Base-by-base conservation (phyloP, 306 rosid genomes). In the Vigna hirtella region DNA sequence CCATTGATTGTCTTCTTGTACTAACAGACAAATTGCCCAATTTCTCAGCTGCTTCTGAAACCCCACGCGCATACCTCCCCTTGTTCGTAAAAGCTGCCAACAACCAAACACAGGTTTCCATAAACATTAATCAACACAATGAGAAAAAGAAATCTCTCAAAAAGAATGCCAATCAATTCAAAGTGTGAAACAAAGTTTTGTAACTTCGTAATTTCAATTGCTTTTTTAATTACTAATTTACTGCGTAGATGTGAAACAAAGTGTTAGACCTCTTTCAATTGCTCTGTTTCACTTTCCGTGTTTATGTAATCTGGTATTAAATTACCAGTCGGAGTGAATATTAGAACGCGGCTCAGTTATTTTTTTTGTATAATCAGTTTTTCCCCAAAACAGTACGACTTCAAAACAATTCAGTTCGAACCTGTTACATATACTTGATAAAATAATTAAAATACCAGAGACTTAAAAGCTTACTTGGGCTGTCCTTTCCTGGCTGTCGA, bases 31-130 rank as follows among this genome's bases (percentile, higher is more conserved):
- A 83, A 75, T 88, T 93, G 7, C 83, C 85, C 78, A 96, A 83
- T 94, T 89, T 96, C 63, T 91, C 97, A 6, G 94, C 79, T 63
- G 94, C 51, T 72, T 93, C 97, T 20, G 90, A 81, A 77, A 89
- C 93, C 69, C 83, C 98, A 20, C 87, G 92, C 7, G 61, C 76
- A 55, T 63, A 72, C 84, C 87, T 89, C 43, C 83, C 97, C 77
- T 86, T 93, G 83, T 77, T 88, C 24, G 82, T 50, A 9, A 90
- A 70, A 17, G 83, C 97, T 92, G 91, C 83, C 22, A 82, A 38
- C 15, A 76, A 43, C 72, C 59, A 78, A 40, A 63, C n/a, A 40
- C 51, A 43, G 50, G 38, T 42, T 3, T 32, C 34, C 22, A 47
- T 62, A 7, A 59, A 42, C 70, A 40, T 66, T 20, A 77, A 51